A percentile compares a stretch with the other conserved stretches of the same genome.
phyloP scores from a whole-genome alignment of 2,329 filamentous ascomycete species.

The Taxawa tesnikishii region DNA sequence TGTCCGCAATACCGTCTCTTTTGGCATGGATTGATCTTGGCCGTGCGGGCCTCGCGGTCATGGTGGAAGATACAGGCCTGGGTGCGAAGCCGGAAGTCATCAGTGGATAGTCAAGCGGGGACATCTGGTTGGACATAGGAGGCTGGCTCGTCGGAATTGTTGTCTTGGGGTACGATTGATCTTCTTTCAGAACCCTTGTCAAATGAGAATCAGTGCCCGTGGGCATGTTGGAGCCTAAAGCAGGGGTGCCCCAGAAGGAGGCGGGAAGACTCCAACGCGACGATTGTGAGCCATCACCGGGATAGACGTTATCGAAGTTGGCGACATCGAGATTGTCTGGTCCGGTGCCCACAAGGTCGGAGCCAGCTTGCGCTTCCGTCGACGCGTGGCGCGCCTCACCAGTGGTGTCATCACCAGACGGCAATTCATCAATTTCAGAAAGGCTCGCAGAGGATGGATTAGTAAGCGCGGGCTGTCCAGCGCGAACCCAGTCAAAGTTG shows the following conservation, averaged over 20 bases:
- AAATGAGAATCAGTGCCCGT: conserved; percentile 7
- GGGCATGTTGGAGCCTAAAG: conserved; percentile 7
- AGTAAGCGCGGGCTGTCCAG: conserved; percentile 22
- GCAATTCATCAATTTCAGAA: conserved; percentile 24
- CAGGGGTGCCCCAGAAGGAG: conserved; percentile 7
- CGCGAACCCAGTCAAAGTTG: conserved; percentile 3
- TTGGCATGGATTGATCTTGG: not conserved
- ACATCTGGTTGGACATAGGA: too few relatives aligned
- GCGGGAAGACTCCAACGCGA: conserved; percentile 9
- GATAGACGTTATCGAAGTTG: conserved; percentile 9
- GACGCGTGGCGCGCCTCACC: conserved; percentile 18
- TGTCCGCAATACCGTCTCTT: not conserved
- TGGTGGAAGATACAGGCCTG: not conserved
- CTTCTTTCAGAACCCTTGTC: conserved; percentile 3
- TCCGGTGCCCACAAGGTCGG: conserved; percentile 19
- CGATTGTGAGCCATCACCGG: conserved; percentile 2
- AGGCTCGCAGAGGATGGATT: conserved; percentile 25
- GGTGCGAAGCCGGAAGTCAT: too few relatives aligned
- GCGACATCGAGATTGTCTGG: conserved; percentile 18
- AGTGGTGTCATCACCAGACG: conserved; percentile 19
- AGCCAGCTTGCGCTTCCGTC: conserved; percentile 13
- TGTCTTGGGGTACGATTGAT: too few relatives aligned
- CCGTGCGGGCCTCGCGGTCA: not conserved
- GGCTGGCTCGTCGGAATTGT: too few relatives aligned
- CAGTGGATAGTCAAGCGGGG: too few relatives aligned